Base-by-base conservation (phyloP, 352 stramenopile species). In the Globisporangium abappressorium region DNA sequence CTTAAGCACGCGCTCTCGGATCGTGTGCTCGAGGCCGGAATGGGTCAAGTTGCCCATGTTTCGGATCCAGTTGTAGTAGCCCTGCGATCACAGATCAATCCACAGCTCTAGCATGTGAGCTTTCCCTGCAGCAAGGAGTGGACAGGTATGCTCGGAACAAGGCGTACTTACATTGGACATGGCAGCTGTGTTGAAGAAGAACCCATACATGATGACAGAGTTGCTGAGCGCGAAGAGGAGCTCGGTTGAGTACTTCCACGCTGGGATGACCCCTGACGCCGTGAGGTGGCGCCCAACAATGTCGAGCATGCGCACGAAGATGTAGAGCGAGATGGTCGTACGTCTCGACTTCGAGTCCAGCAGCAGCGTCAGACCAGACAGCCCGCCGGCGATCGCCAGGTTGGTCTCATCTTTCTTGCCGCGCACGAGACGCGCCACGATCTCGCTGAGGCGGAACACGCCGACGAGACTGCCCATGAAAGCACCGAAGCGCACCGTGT, bases 31-130 rank as follows among this genome's bases (percentile, higher is more conserved):
- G 41, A 92, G 61, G 0, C 85, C 85, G 47, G 89, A 64, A 66
- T 92, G 75, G n/a, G 77, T 93, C 30, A 93, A 73, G 36, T 68
- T 77, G 5, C 85, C 85, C 60, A 91, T 87, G 20, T 79, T 74
- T 30, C 84, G 79, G 72, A 95, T 95, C 82, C 86, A 93, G 38
- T 90, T 82, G 73, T 93, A 92, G 62, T 94, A 94, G 53, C 79
- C 70, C 84, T 93, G 43, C 12, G 38, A 46, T 6, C 38, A 15
- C 12, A 46, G 11, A 18, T 46, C 38, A 46, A 46, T 15, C 8
- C 9, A 46, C 38, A 46, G 18, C 38, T 6, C 12, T 18, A 20
- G 11, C 38, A 46, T 46, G 2, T 46, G 38, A 20, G 38, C 0
- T 46, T 12, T 18, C 38, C 11, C 38, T 46, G 38, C 38, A 46